Base-by-base conservation (phyloP, 2,329 filamentous ascomycete genomes). In the Neofusicoccum cordaticola region DNA sequence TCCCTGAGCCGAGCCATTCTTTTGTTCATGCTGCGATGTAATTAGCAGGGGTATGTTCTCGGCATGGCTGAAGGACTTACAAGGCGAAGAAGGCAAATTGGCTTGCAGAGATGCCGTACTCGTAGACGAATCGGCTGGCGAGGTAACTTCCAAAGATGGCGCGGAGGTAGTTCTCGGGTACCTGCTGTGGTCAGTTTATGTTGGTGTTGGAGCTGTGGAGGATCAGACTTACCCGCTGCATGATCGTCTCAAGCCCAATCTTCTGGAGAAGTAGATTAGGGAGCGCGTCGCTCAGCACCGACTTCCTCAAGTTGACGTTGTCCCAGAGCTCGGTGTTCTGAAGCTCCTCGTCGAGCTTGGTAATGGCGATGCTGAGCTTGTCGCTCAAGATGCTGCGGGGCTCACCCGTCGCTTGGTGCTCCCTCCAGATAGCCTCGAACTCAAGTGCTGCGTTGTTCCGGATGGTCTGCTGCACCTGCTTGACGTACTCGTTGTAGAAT, bases 41-140 rank as follows among this genome's bases (percentile, higher is more conserved):
- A 6, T 12, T 44, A 12, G 47, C 15, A n/a, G 56, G 22, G 37
- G 50, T 19, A 4, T 9, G 22, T 37, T 39, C 4, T 34, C 19
- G 19, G 5, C 1, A 6, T 12, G 1, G 31, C 4, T 12, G 37
- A 17, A 11, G 17, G 9, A 63, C 61, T 63, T 56, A 63, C 61
- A 98, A 99, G 77, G 96, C 92, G 80, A 96, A 99, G 84, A 99
- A 99, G 44, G 94, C 93, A 82, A 99, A 98, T 74, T 97, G 94
- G 82, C 90, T 95, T 4, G 95, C 93, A 69, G 87, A 89, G 76
- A 93, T 93, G 73, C 95, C 95, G 76, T 94, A 95, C 77, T 96
- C 88, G 78, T 99, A 99, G 45, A 99, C 92, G 77, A 99, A 99
- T 48, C 95, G 90, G 74, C 91, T 96, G 56, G 95, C 94, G 70